Evolutionary conservation across 352 stramenopile genomes (phyloP).

Genomic region (Globisporangium spinosum): DNA sequence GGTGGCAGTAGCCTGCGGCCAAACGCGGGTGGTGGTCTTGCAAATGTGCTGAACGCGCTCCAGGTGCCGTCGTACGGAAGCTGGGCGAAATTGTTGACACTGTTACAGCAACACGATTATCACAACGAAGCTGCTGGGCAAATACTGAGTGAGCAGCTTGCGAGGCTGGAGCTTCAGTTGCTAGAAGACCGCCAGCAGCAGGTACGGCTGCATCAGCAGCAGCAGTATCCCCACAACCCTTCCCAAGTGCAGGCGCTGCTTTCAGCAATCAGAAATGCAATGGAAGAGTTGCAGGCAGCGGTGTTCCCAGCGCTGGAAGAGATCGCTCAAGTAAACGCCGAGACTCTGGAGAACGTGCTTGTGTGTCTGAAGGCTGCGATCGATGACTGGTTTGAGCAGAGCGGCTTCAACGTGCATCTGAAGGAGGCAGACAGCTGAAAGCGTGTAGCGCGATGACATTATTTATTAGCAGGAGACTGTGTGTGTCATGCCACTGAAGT

Average conservation of each 20-base stretch:
- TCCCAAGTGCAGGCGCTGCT: conserved; percentile 15
- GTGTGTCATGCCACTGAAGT: too few species aligned
- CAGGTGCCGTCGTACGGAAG: conserved; percentile 17
- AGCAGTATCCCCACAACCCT: not conserved
- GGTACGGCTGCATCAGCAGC: conserved; percentile 8
- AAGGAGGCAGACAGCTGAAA: conserved; percentile 2
- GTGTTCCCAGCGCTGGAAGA: conserved; percentile 28
- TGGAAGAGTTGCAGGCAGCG: conserved; percentile 14
- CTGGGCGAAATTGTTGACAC: conserved; percentile 25
- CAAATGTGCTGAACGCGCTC: conserved; percentile 22
- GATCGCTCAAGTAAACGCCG: conserved; percentile 22
- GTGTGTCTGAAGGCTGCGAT: conserved; percentile 24
- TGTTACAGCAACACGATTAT: conserved; percentile 9
- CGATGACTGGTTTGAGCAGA: conserved; percentile 34
- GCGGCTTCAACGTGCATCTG: conserved; percentile 24
- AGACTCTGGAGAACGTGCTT: conserved; percentile 19
- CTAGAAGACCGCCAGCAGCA: conserved; percentile 18
- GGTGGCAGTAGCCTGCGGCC: not conserved
- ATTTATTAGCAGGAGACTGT: too few species aligned
- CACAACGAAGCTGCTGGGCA: not conserved
- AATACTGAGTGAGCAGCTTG: conserved; percentile 1
- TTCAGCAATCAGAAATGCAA: conserved; percentile 14
- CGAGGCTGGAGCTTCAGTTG: conserved; percentile 21
- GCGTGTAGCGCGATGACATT: too few species aligned
- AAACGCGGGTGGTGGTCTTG: conserved; percentile 16